phyloP scores from a whole-genome alignment of 345 rosid species.

The Turnera subulata region DNA sequence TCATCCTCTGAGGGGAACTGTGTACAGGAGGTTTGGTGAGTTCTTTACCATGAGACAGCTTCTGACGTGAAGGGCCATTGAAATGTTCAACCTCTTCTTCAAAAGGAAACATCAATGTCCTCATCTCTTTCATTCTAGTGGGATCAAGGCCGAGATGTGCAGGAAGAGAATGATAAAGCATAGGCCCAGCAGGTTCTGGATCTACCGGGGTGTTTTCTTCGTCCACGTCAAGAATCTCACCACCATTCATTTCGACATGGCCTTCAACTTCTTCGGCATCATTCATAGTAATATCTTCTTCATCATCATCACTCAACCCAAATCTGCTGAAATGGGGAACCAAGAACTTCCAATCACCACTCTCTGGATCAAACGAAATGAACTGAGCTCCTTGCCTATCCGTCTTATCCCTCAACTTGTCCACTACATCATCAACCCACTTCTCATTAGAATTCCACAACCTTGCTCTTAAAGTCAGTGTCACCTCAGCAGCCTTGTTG shows the following conservation, averaged over 20 bases:
- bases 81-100: conserved; percentile 54
- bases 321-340: conserved; percentile 91
- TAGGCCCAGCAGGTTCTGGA: conserved; percentile 40
- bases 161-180: conserved; percentile 96
- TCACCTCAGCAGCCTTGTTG: conserved; percentile 88
- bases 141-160: conserved; percentile 94
- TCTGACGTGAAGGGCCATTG: conserved; percentile 37
- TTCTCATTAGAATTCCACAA: conserved; percentile 23
- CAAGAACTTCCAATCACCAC: conserved; percentile 71
- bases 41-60: conserved; percentile 42
- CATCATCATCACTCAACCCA: conserved; percentile 92
- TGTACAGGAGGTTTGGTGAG: conserved; percentile 37
- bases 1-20: conserved; percentile 42
- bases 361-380: conserved; percentile 53
- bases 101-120: conserved; percentile 81
- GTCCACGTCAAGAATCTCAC: conserved; percentile 36
- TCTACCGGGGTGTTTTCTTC: conserved; percentile 34
- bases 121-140: conserved; percentile 79
- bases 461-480: conserved; percentile 42
- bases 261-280: conserved; percentile 44
- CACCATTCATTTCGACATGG: conserved; percentile 36
- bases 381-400: conserved; percentile 79
- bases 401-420: conserved; percentile 41
- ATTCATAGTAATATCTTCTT: conserved; percentile 74
- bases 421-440: conserved; percentile 28